Conservation (phyloP, 2,329 filamentous ascomycete genomes). For the Conoideocrella luteorostrata region DNA sequence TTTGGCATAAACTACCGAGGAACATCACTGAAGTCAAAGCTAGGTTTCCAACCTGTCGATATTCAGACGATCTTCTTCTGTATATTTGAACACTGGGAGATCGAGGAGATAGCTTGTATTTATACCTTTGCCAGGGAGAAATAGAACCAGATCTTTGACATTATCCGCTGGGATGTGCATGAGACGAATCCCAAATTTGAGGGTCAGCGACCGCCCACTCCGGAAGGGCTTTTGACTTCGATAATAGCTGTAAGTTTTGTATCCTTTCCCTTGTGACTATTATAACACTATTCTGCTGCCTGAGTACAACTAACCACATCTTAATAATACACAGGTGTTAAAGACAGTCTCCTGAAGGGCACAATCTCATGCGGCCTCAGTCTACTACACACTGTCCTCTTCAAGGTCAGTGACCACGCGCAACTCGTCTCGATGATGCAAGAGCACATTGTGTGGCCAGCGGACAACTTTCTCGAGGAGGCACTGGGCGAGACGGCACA, state of each 20-base stretch:
- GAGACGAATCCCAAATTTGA: slow-evolving; percentile 7
- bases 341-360: background rate
- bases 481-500: background rate
- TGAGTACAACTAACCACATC: background rate
- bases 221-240: slow-evolving; percentile 1
- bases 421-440: slow-evolving; percentile 2
- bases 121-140: slow-evolving; percentile 1
- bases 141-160: background rate
- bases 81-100: slow-evolving; percentile 7
- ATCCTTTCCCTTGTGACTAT: background rate
- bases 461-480: background rate
- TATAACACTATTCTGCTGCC: background rate
- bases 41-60: no score
- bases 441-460: background rate
- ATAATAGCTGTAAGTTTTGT: background rate
- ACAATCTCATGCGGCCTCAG: background rate
- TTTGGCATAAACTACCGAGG: background rate
- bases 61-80: background rate
- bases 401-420: background rate
- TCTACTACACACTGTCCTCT: background rate
- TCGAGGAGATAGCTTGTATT: slow-evolving; percentile 7
- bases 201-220: background rate
- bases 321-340: background rate
- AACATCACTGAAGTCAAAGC: no score
- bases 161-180: slow-evolving; percentile 2